Percentiles rank a stretch among this genome's conserved stretches.
Evolutionary conservation across 2,329 filamentous ascomycete genomes (phyloP).

Genomic region (Verruconis gallopava): DNA sequence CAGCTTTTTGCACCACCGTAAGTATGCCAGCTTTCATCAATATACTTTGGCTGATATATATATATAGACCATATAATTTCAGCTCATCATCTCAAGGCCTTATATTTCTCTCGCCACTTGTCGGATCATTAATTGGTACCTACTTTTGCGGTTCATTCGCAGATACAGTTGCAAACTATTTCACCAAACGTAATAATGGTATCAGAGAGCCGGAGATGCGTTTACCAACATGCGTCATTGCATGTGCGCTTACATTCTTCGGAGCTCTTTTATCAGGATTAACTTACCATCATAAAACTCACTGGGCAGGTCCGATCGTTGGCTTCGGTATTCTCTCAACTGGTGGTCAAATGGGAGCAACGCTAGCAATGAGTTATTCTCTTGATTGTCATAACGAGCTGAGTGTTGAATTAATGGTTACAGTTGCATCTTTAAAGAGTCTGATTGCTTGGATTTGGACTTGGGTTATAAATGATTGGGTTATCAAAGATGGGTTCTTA

Average conservation of each 20-base stretch:
- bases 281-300: constrained; percentile 26
- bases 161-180: constrained; percentile 14
- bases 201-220: constrained; percentile 35
- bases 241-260: constrained; percentile 28
- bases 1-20: constrained; percentile 19
- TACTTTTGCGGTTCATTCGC: constrained; percentile 14
- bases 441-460: constrained; percentile 20
- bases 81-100: constrained; percentile 16
- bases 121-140: constrained; percentile 16
- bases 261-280: constrained; percentile 35
- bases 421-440: constrained; percentile 18
- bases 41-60: not conserved
- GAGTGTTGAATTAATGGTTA: constrained; percentile 19
- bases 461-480: constrained; percentile 15
- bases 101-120: constrained; percentile 16
- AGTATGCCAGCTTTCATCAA: not conserved
- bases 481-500: constrained; percentile 11
- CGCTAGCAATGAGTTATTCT: constrained; percentile 16
- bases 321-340: constrained; percentile 28
- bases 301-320: constrained; percentile 34
- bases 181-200: constrained; percentile 22
- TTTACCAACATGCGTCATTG: constrained; percentile 28
- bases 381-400: constrained; percentile 17
- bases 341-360: constrained; percentile 20
- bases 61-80: constrained; percentile 17